Evolutionary conservation across 805 yeast species (phyloP), one percentile per base, ranked within the genome.

Genomic region (Saccharomycopsis malanga): DNA sequence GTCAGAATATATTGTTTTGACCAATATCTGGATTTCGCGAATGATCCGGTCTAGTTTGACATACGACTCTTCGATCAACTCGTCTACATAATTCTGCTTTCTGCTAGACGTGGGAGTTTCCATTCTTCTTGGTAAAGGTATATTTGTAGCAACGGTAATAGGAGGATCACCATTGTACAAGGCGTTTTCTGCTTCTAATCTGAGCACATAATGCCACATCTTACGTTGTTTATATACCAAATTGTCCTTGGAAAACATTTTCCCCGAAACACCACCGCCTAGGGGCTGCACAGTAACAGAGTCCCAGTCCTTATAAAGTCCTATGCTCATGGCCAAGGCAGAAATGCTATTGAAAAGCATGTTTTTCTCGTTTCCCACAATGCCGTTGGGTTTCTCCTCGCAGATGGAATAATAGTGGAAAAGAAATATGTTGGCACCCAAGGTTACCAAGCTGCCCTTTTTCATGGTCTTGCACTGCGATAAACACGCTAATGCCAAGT

Each of bases 311-410:
- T 34, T 36, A 20, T 43, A 39, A 7, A 47, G 32, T 14, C 48
- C 48, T 24, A 34, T 24, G 7, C 21, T 27, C 18, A 18, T 14
- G 3, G 51, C 47, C 30, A 21, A 18, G 15, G 37, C 41, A 34
- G 34, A 41, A 14, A 44, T 48, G 4, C 17, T 34, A 3, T 21
- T 17, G 10, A 44, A 20, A 6, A 45, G 20, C 12, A 48, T 34
- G 14, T 23, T 14, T n/a, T 20, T 15, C n/a, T 24, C 15, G 14
- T 38, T 18, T 10, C 38, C 48, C 32, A 48, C 41, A 4, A 47
- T 38, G 10, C 46, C 36, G 14, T 48, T 44, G 20, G 49, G 45
- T 12, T 30, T n/a, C 29, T 48, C 52, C 30, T 44, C 50, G 27
- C 45, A 30, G 17, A 34, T 32, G 23, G 30, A 15, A 18, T 37